A percentile compares a stretch with the other conserved stretches of the same genome.
Conservation (phyloP, 2,329 filamentous ascomycete species). For the Talaromyces funiculosus region DNA sequence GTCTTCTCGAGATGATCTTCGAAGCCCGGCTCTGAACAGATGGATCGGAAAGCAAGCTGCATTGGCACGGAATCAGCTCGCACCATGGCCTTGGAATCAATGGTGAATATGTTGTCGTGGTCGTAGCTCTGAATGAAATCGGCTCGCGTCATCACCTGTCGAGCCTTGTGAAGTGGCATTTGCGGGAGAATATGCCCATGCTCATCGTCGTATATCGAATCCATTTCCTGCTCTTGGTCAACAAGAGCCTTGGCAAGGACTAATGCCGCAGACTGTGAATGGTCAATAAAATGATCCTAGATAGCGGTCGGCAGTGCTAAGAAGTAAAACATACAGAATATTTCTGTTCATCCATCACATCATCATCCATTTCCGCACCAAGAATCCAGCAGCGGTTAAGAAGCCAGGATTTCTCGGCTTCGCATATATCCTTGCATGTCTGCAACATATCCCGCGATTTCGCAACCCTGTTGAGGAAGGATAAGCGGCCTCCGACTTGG, state of each 20-base stretch:
- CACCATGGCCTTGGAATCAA: conserved; percentile 79
- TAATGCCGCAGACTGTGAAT: conserved; percentile 69
- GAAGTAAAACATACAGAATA: conserved; percentile 63
- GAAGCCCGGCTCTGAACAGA: conserved; percentile 72
- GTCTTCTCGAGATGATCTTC: conserved; percentile 76
- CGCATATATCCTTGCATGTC: conserved; percentile 68
- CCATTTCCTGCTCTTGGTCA: conserved; percentile 65
- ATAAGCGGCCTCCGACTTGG: conserved; percentile 78
- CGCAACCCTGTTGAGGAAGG: conserved; percentile 85
- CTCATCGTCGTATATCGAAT: conserved; percentile 57
- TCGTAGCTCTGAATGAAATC: conserved; percentile 94
- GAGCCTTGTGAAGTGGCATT: conserved; percentile 73
- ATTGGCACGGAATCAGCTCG: conserved; percentile 93
- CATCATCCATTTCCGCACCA: conserved; percentile 78
- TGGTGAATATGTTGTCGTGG: conserved; percentile 90
- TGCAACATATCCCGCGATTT: conserved; percentile 73
- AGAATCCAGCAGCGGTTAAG: conserved; percentile 74
- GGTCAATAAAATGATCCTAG: background rate
- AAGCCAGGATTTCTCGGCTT: conserved; percentile 71
- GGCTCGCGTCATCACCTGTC: conserved; percentile 89
- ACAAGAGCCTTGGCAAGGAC: conserved; percentile 86
- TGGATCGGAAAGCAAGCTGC: conserved; percentile 83
- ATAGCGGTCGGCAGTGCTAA: background rate
- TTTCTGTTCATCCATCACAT: conserved; percentile 97
- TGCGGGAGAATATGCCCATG: conserved; percentile 71